phyloP scores from a whole-genome alignment of 192 early-diverging fungal genomes.

The Mortierella alpina region DNA sequence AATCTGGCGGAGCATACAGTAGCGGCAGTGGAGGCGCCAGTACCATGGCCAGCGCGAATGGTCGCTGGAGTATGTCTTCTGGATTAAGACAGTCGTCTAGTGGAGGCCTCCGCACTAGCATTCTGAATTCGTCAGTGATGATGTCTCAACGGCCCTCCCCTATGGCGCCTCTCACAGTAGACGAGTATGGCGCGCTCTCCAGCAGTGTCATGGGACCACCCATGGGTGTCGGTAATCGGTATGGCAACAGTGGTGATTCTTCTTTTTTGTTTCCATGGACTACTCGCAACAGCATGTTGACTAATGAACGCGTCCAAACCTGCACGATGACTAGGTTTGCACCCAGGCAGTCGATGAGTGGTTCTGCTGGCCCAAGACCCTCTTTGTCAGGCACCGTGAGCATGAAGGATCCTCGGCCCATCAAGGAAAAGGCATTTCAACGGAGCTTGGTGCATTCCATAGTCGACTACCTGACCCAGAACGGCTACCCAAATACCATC shows the following conservation, averaged over 20 bases:
- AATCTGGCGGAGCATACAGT: too few species aligned
- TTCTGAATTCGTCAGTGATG: constrained; percentile 13
- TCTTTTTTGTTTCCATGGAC: background rate
- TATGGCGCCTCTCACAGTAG: constrained; percentile 22
- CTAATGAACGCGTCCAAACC: too few species aligned
- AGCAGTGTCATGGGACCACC: constrained; percentile 48
- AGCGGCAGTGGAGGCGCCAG: constrained; percentile 17
- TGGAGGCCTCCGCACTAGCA: constrained; percentile 13
- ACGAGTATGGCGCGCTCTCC: constrained; percentile 25
- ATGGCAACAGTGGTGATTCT: background rate
- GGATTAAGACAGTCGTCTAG: constrained; percentile 22
- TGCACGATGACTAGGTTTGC: constrained; percentile 8
- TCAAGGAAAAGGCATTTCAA: constrained; percentile 60
- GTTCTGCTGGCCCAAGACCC: constrained; percentile 4
- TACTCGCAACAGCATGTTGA: too few species aligned
- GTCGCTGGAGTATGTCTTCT: constrained; percentile 40
- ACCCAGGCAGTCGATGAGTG: constrained; percentile 27
- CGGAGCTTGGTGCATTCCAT: constrained; percentile 60
- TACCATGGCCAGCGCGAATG: constrained; percentile 2
- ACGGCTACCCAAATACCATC: constrained; percentile 61
- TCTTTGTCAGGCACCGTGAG: constrained; percentile 1
- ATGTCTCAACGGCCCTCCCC: constrained; percentile 42
- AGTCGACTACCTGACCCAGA: constrained; percentile 66
- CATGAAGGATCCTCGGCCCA: constrained; percentile 43
- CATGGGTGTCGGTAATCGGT: constrained; percentile 9